phyloP scores from a whole-genome alignment of 345 rosid genomes.

The Sonneratia alba region DNA sequence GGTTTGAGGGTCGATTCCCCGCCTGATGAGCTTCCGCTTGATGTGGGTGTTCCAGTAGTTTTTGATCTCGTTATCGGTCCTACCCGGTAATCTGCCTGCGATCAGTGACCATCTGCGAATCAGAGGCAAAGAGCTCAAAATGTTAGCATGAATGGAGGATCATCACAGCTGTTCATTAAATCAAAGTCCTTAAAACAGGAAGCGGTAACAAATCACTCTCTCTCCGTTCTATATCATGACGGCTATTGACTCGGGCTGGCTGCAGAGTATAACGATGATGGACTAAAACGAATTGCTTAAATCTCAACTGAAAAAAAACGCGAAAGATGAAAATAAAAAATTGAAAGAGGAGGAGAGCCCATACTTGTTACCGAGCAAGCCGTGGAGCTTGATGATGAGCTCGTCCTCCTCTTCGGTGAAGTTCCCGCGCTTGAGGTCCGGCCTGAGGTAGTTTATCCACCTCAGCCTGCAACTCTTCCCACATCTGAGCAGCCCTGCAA shows the following conservation, averaged over 20 bases:
- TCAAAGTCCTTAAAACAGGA: background rate
- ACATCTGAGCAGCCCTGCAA: constrained; percentile 49
- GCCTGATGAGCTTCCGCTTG: constrained; percentile 36
- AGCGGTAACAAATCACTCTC: too few relatives aligned
- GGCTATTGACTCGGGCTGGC: too few relatives aligned
- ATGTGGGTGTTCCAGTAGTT: constrained; percentile 53
- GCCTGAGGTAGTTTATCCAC: constrained; percentile 43
- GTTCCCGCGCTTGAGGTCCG: constrained; percentile 47
- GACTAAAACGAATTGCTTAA: background rate
- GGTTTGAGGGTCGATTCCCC: constrained; percentile 40
- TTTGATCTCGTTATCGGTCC: constrained; percentile 47
- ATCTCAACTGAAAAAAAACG: background rate
- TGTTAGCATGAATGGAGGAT: background rate
- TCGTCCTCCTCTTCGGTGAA: constrained; percentile 45
- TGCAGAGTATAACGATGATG: background rate
- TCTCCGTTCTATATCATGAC: too few relatives aligned
- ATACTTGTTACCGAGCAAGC: constrained; percentile 45
- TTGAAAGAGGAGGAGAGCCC: background rate
- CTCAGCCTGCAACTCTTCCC: constrained; percentile 44
- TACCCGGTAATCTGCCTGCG: constrained; percentile 41
- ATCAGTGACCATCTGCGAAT: constrained; percentile 37
- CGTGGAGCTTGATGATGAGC: constrained; percentile 39
- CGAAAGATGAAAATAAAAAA: too few relatives aligned
- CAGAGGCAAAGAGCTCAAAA: background rate
- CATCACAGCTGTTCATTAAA: background rate